Conservation (phyloP, 1,284 basidiomycete species). For the Singerocomus inundabilis region DNA sequence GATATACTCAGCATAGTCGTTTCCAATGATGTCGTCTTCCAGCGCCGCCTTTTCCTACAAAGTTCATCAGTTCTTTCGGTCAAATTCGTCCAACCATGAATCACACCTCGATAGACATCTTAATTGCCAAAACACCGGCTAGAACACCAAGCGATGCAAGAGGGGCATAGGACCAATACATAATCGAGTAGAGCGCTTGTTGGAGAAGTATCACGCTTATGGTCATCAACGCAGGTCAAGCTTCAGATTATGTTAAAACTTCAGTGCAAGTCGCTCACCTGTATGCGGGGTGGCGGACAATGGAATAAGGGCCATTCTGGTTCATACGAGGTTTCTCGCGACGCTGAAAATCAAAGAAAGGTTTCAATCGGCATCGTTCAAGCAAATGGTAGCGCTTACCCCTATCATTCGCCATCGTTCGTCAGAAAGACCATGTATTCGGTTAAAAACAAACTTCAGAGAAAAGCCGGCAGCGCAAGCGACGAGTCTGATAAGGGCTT, state of each 20-base stretch:
- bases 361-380: neutral
- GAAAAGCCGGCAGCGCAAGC: slow-evolving; percentile 27
- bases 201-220: slow-evolving; percentile 32
- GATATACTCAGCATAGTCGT: slow-evolving; percentile 37
- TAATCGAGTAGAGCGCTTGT: slow-evolving; percentile 26
- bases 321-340: slow-evolving; percentile 32
- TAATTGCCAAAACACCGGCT: slow-evolving; percentile 28
- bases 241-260: neutral
- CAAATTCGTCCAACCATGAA: neutral
- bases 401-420: slow-evolving; percentile 32
- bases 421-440: slow-evolving; percentile 18
- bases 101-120: slow-evolving; percentile 37
- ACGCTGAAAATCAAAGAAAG: slow-evolving; percentile 16
- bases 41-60: slow-evolving; percentile 32
- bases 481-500: slow-evolving; percentile 21
- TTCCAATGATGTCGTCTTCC: slow-evolving; percentile 28
- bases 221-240: neutral
- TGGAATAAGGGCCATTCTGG: slow-evolving; percentile 31
- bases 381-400: slow-evolving; percentile 11
- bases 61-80: slow-evolving; percentile 4
- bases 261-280: slow-evolving; percentile 17
- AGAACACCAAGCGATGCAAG: slow-evolving; percentile 27
- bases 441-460: slow-evolving; percentile 17
- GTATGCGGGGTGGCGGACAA: slow-evolving; percentile 37
- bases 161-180: slow-evolving; percentile 39